Evolutionary conservation across 805 yeast species (phyloP).

Genomic region (Kluyveromyces nonfermentans): DNA sequence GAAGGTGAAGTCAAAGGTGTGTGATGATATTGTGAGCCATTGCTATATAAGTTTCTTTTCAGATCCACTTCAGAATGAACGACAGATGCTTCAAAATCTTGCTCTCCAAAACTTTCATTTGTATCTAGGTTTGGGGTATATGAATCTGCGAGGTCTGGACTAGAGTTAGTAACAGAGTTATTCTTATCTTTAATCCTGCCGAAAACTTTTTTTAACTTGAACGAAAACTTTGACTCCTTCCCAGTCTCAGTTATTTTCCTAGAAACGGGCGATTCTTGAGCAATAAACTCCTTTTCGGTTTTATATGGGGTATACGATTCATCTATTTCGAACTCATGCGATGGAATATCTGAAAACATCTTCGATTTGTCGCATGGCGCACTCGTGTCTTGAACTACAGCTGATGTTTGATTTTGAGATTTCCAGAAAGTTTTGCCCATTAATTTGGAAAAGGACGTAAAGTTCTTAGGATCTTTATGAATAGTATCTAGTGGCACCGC

Average conservation of each 20-base stretch:
- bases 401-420: conserved; percentile 1
- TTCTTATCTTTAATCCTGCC: conserved; percentile 10
- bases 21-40: neutral
- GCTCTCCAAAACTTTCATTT: neutral
- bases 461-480: neutral
- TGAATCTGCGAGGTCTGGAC: neutral
- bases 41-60: conserved; percentile 2
- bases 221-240: conserved; percentile 1
- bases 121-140: neutral
- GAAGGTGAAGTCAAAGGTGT: conserved; percentile 27
- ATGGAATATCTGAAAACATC: neutral
- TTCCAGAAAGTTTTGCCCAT: conserved; percentile 1
- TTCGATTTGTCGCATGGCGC: neutral
- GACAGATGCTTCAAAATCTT: neutral
- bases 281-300: neutral
- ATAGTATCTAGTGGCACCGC: neutral
- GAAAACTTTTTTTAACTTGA: conserved; percentile 2
- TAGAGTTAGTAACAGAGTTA: neutral
- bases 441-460: conserved; percentile 1
- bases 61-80: neutral
- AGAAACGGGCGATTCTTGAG: neutral
- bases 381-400: neutral
- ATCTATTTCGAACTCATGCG: neutral
- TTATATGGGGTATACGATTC: neutral
- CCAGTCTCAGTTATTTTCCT: neutral